A percentile compares a stretch with the other conserved stretches of the same genome.
These are phyloP conservation scores for Hyaloscypha bicolor DNA, from an alignment of 495 filamentous ascomycete genomes.

Conservation along the genomic window DNA sequence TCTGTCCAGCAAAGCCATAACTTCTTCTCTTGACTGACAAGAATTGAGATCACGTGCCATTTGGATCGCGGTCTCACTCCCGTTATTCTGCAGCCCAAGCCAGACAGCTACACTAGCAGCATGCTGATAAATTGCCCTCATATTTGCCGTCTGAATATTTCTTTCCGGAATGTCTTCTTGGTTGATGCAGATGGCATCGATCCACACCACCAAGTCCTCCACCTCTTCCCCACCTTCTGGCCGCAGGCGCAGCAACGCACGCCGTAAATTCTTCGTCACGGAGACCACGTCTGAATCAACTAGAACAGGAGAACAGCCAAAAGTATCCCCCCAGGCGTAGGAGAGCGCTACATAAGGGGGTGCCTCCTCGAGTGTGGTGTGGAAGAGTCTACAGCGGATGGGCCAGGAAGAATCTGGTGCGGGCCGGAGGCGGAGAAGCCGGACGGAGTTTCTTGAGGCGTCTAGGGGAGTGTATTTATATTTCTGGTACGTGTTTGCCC, in stretches of 20 bases:
- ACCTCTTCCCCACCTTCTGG: background rate
- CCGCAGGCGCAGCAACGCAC: constrained; percentile 22
- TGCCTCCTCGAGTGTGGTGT: constrained; percentile 21
- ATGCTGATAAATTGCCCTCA: constrained; percentile 29
- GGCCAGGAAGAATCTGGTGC: constrained; percentile 4
- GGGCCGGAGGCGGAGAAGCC: constrained; percentile 13
- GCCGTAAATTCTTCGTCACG: constrained; percentile 20
- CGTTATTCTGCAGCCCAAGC: constrained; percentile 21
- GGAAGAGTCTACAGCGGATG: constrained; percentile 12
- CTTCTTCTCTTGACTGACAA: constrained; percentile 2
- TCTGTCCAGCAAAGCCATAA: constrained; percentile 3
- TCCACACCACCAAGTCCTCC: constrained; percentile 22
- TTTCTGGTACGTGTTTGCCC: background rate
- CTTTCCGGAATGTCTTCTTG: constrained; percentile 29
- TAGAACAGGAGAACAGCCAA: background rate
- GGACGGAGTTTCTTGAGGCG: constrained; percentile 1
- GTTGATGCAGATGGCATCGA: constrained; percentile 32
- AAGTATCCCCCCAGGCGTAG: constrained; percentile 28
- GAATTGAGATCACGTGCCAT: constrained; percentile 19
- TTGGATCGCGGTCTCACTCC: constrained; percentile 12
- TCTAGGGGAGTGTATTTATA: constrained; percentile 7
- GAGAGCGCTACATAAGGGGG: constrained; percentile 29
- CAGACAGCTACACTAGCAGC: constrained; percentile 29
- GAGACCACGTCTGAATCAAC: background rate
- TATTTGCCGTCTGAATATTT: constrained; percentile 26